Percentiles rank a stretch among this genome's conserved stretches.
Conservation (phyloP, 495 filamentous ascomycete species). For the Trypethelium eluteriae region DNA sequence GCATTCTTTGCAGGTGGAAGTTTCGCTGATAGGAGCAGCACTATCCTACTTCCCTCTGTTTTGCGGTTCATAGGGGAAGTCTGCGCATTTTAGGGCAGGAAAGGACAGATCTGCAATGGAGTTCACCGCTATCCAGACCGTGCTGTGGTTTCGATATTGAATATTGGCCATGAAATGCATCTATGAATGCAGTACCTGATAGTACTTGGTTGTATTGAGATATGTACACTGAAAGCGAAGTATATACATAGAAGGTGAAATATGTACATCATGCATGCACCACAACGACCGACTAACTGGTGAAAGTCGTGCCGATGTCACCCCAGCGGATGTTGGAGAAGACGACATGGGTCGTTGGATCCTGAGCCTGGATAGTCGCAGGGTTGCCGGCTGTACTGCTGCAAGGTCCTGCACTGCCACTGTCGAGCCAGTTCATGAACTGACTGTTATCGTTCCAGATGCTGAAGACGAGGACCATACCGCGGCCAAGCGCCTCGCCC, state of each 20-base stretch:
- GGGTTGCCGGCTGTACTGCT: constrained; percentile 36
- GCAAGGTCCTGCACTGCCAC: constrained; percentile 50
- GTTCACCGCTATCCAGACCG: no score
- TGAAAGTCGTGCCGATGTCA: constrained; percentile 31
- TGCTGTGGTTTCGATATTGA: no score
- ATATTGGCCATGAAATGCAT: not conserved
- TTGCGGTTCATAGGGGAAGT: no score
- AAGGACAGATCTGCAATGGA: no score
- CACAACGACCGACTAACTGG: not conserved
- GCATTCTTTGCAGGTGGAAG: no score
- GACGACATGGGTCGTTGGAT: constrained; percentile 26
- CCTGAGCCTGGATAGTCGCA: constrained; percentile 23
- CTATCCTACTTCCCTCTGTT: no score
- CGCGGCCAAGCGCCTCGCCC: constrained; percentile 40
- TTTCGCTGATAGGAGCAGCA: no score
- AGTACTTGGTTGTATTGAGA: not conserved
- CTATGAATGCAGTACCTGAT: not conserved
- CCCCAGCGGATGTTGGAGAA: constrained; percentile 35
- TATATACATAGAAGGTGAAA: not conserved
- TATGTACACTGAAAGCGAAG: not conserved
- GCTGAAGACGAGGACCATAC: constrained; percentile 60
- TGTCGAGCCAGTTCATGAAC: constrained; percentile 60
- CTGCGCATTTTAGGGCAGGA: no score
- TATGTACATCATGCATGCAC: not conserved
- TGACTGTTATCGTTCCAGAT: constrained; percentile 55